These are phyloP conservation scores for Trichosporon faecale DNA, from an alignment of 1,284 basidiomycete genomes.

Conservation along the genomic window DNA sequence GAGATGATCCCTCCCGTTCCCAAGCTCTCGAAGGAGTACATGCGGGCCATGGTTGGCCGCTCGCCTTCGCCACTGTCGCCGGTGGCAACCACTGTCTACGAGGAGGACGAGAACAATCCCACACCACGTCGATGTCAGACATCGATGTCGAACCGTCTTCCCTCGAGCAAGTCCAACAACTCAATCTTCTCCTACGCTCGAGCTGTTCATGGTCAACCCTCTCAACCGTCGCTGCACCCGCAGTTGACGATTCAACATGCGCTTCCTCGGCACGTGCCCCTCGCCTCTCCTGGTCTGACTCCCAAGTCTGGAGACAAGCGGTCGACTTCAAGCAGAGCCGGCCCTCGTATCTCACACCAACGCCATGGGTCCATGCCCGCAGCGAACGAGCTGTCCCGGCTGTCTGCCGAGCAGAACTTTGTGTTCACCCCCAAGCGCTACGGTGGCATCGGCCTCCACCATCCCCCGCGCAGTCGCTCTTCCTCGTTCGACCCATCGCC, in stretches of 20 bases:
- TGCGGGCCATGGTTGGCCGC: not conserved
- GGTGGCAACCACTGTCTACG: not conserved
- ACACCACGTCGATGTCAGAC: not conserved
- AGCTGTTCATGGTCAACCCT: not conserved
- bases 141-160: not conserved
- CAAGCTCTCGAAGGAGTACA: not conserved
- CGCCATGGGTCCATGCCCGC: slow-evolving; percentile 12
- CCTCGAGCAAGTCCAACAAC: not conserved
- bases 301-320: not conserved
- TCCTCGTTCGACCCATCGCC: not conserved
- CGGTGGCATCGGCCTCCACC: not conserved
- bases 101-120: not conserved
- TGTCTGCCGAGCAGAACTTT: not conserved
- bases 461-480: not conserved
- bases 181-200: not conserved
- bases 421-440: not conserved
- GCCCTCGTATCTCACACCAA: not conserved
- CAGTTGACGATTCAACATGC: not conserved
- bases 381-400: not conserved
- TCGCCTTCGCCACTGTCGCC: not conserved
- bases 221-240: not conserved
- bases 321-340: not conserved
- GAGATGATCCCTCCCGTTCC: not conserved
- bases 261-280: not conserved
- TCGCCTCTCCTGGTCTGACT: not conserved